These are phyloP conservation scores for Teunomyces gatunensis DNA, from an alignment of 805 yeast species.

Conservation along the genomic window DNA sequence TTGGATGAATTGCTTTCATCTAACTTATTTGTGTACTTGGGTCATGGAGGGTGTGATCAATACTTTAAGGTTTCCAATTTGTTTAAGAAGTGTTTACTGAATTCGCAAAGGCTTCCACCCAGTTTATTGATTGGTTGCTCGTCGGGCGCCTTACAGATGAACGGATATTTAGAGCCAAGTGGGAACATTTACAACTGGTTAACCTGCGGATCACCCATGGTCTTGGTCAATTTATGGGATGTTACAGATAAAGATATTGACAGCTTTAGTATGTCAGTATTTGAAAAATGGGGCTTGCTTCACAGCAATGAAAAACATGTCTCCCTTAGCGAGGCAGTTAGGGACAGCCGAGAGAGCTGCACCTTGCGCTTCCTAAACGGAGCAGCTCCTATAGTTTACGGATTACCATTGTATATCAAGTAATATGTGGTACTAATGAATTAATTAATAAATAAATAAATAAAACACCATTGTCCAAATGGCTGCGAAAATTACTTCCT, in stretches of 20 bases:
- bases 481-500: not conserved
- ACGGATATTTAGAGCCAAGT: conserved; percentile 64
- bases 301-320: conserved; percentile 3
- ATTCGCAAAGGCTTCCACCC: conserved; percentile 52
- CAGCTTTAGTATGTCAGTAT: conserved; percentile 59
- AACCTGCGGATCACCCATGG: conserved; percentile 77
- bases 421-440: not conserved
- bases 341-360: conserved; percentile 63
- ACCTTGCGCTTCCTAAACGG: conserved; percentile 77
- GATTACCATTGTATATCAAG: conserved; percentile 57
- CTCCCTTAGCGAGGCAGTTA: conserved; percentile 56
- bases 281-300: conserved; percentile 66
- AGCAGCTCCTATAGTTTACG: conserved; percentile 89
- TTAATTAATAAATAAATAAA: not conserved
- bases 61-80: conserved; percentile 59
- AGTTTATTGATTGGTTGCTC: conserved; percentile 83
- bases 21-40: conserved; percentile 70
- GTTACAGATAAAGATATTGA: conserved; percentile 97
- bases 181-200: conserved; percentile 80
- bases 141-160: conserved; percentile 63
- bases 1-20: conserved; percentile 34
- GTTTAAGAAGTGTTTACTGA: conserved; percentile 18
- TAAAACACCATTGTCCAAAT: not conserved
- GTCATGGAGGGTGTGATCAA: conserved; percentile 97
- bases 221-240: conserved; percentile 90